Evolutionary conservation across 106 monocot species (phyloP).

Genomic region (Alisma plantagoaquatica): DNA sequence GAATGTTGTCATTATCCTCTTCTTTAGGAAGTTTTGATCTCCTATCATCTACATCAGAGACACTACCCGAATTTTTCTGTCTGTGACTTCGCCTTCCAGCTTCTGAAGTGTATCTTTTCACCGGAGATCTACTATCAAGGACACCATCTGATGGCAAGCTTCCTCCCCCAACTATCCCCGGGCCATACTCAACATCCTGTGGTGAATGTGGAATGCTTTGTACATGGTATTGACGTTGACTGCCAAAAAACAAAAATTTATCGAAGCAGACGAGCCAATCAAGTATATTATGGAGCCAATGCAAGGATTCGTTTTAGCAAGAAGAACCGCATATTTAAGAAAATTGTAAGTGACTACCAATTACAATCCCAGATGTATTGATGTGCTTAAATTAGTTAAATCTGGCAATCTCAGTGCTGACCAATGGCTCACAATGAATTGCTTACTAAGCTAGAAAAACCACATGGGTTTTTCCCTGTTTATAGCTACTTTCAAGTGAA

Average conservation of each 20-base stretch:
- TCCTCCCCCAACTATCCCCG: slow-evolving; percentile 21
- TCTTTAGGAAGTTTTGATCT: not conserved
- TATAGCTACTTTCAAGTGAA: too few species aligned
- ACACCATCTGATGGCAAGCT: slow-evolving; percentile 6
- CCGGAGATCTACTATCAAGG: slow-evolving; percentile 1
- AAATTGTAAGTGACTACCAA: too few species aligned
- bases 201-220: slow-evolving; percentile 20
- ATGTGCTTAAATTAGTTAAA: too few species aligned
- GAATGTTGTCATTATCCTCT: slow-evolving; percentile 1
- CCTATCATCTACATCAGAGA: slow-evolving; percentile 2
- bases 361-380: too few species aligned
- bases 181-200: slow-evolving; percentile 36
- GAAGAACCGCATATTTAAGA: too few species aligned
- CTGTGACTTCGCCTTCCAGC: slow-evolving; percentile 9
- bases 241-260: slow-evolving; percentile 27
- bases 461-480: too few species aligned
- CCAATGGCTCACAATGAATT: too few species aligned
- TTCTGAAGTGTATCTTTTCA: slow-evolving; percentile 10
- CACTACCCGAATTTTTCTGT: slow-evolving; percentile 2
- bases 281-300: too few species aligned
- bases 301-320: too few species aligned
- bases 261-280: too few species aligned
- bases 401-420: too few species aligned
- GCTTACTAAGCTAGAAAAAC: too few species aligned
- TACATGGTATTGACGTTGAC: slow-evolving; percentile 20